Evolutionary conservation across 169 alveolate species (phyloP).

Genomic region (Eimeria necatrix): DNA sequence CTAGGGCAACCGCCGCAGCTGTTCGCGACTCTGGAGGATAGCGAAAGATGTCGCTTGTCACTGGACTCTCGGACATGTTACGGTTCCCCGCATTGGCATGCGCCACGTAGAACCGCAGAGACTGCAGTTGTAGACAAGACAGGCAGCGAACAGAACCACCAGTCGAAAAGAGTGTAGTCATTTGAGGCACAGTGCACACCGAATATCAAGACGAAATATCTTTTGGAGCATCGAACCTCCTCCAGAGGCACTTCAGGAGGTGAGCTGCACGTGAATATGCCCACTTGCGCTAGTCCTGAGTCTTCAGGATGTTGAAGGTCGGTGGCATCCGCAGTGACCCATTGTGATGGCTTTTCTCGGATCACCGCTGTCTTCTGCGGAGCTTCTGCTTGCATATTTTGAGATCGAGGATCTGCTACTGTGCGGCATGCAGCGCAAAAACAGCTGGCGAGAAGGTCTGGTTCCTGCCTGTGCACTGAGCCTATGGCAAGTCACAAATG

Average conservation of each 20-base stretch:
- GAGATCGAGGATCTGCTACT: background rate
- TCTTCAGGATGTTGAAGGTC: background rate
- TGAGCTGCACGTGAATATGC: background rate
- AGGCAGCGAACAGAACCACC: background rate
- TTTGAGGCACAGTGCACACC: no score
- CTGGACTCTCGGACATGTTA: background rate
- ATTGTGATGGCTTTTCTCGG: background rate
- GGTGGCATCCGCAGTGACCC: slow-evolving; percentile 7
- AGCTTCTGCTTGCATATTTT: background rate
- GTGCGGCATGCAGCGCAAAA: background rate
- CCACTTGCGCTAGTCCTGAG: slow-evolving; percentile 21
- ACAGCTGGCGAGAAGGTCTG: no score
- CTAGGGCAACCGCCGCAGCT: slow-evolving; percentile 15
- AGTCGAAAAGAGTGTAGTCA: no score
- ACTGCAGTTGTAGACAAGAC: background rate
- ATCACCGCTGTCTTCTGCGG: background rate
- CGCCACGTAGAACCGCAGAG: slow-evolving; percentile 16
- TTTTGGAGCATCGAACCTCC: no score
- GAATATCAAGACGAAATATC: no score
- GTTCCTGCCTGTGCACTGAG: no score
- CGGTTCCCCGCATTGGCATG: slow-evolving; percentile 24
- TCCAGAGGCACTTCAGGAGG: no score
- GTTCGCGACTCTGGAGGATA: slow-evolving; percentile 35
- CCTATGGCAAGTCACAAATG: no score
- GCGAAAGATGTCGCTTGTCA: background rate